These are phyloP conservation scores for Suillus discolor DNA, from an alignment of 768 basidiomycete genomes.

Conservation along the genomic window DNA sequence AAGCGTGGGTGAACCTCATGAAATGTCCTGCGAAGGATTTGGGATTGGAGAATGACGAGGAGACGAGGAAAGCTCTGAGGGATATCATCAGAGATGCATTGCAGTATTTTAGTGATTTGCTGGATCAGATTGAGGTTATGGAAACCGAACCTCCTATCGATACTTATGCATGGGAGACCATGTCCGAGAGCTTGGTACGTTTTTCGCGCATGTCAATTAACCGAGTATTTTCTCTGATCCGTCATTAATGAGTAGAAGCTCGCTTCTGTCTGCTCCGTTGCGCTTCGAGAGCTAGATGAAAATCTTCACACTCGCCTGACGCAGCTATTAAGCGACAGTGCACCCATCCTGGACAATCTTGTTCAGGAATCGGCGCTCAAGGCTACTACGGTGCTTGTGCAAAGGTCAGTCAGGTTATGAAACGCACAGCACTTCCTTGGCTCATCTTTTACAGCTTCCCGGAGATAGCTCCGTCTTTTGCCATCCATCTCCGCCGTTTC, in stretches of 20 bases:
- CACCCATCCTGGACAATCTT: slow-evolving; percentile 79
- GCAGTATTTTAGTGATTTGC: slow-evolving; percentile 77
- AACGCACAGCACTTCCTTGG: neutral
- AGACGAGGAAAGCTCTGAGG: slow-evolving; percentile 44
- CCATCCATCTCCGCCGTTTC: slow-evolving; percentile 80
- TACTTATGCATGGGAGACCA: slow-evolving; percentile 91
- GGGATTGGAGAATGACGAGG: slow-evolving; percentile 39
- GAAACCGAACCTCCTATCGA: slow-evolving; percentile 77
- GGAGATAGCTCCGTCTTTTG: slow-evolving; percentile 72
- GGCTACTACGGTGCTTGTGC: slow-evolving; percentile 80
- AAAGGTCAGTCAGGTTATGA: slow-evolving; percentile 55
- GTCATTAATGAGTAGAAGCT: slow-evolving; percentile 63
- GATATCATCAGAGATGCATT: slow-evolving; percentile 61
- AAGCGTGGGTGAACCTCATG: slow-evolving; percentile 74
- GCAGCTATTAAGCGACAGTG: slow-evolving; percentile 76
- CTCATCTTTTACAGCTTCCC: slow-evolving; percentile 61
- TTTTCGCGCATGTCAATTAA: neutral
- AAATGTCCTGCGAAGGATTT: slow-evolving; percentile 45
- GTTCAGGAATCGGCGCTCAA: slow-evolving; percentile 91
- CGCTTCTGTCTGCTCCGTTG: slow-evolving; percentile 78
- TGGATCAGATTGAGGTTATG: slow-evolving; percentile 81
- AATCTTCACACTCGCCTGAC: slow-evolving; percentile 70
- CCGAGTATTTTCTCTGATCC: slow-evolving; percentile 1
- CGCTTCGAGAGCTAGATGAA: slow-evolving; percentile 65
- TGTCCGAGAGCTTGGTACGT: slow-evolving; percentile 85